Conservation (phyloP, 352 stramenopile genomes). For the Phytophthora tubulina region DNA sequence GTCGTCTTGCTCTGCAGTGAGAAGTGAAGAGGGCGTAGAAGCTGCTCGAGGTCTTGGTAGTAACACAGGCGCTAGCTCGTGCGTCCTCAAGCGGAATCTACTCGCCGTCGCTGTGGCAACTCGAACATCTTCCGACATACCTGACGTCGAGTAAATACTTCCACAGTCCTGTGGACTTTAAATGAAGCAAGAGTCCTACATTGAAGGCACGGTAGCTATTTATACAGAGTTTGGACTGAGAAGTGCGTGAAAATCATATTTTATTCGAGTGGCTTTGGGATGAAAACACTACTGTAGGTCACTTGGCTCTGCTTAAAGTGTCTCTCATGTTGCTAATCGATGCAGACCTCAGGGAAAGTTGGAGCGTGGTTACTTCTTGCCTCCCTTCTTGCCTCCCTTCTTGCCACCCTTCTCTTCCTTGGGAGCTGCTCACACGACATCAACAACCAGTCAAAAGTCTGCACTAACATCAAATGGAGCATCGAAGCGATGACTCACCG, state of each 20-base stretch:
- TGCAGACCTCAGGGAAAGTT: constrained; percentile 1
- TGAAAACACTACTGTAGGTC: constrained; percentile 1
- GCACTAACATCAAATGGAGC: not conserved
- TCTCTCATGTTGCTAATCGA: constrained; percentile 17
- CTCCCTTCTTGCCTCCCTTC: constrained; percentile 62
- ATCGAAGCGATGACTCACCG: constrained; percentile 22
- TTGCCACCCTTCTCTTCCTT: constrained; percentile 45
- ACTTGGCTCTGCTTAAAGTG: constrained; percentile 14
- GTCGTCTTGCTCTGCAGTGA: constrained; percentile 1
- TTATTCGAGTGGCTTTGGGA: constrained; percentile 23
- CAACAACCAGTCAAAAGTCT: constrained; percentile 4
- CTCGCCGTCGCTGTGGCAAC: not conserved
- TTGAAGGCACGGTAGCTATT: constrained; percentile 4
- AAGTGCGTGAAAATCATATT: constrained; percentile 16
- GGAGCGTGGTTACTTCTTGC: constrained; percentile 58
- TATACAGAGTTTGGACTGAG: constrained; percentile 5
- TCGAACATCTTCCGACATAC: constrained; percentile 15
- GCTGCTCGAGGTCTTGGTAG: constrained; percentile 9
- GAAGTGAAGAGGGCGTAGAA: constrained; percentile 8
- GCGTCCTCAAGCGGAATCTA: constrained; percentile 28
- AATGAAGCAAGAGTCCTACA: not conserved
- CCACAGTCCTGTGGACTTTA: not conserved
- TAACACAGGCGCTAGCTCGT: constrained; percentile 32
- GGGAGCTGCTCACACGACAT: constrained; percentile 30
- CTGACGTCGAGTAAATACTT: not conserved